A percentile compares a stretch with the other conserved stretches of the same genome.
phyloP scores from a whole-genome alignment of 768 basidiomycete species.

The Kwoniella dendrophila region DNA sequence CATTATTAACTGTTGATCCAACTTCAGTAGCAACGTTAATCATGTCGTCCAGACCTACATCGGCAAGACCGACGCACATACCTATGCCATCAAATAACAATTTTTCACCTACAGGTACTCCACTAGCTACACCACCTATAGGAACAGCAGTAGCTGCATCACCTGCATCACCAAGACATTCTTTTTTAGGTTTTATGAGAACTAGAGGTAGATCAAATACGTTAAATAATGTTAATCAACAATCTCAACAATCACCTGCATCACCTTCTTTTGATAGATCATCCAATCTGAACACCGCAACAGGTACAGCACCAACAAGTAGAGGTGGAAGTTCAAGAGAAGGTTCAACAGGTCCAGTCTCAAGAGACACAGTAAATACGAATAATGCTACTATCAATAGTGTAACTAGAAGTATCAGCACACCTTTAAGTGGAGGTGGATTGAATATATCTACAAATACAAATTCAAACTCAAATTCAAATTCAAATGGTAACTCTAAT shows the following conservation, averaged over 20 bases:
- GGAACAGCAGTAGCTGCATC: conserved; percentile 21
- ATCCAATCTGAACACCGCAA: no score
- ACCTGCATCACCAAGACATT: conserved; percentile 48
- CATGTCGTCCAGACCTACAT: conserved; percentile 32
- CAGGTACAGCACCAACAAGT: conserved; percentile 4
- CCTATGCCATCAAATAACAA: conserved; percentile 37
- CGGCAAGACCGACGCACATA: conserved; percentile 46
- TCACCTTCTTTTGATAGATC: conserved; percentile 29
- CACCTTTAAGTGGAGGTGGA: conserved; percentile 30
- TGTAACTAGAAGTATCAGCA: conserved; percentile 48
- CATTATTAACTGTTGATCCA: background rate
- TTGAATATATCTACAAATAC: background rate
- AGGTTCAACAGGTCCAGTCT: conserved; percentile 9
- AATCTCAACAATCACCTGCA: conserved; percentile 6
- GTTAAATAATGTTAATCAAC: conserved; percentile 21
- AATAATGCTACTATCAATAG: conserved; percentile 1
- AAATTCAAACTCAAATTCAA: background rate
- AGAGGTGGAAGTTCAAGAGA: conserved; percentile 2
- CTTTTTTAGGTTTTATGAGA: conserved; percentile 53
- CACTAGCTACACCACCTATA: conserved; percentile 19
- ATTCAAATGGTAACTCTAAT: background rate
- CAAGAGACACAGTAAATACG: conserved; percentile 10
- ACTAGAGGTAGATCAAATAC: conserved; percentile 47
- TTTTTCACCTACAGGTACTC: conserved; percentile 30
- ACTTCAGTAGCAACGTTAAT: background rate